Evolutionary conservation across 768 basidiomycete species (phyloP).

Genomic region (Podaxis sp.): DNA sequence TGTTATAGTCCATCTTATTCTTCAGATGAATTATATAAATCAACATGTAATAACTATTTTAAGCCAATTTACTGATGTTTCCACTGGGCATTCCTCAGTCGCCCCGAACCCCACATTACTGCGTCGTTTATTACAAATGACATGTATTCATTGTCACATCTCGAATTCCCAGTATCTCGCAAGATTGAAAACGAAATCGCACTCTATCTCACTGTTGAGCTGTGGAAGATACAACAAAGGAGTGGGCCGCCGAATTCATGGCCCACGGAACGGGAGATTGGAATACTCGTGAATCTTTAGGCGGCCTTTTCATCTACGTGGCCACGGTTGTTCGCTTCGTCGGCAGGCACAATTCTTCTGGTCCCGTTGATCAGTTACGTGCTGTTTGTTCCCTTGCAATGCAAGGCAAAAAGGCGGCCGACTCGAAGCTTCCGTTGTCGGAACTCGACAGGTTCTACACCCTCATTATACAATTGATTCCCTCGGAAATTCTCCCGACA

Average conservation of each 20-base stretch:
- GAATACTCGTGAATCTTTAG: not conserved
- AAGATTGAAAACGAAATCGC: conserved; percentile 8
- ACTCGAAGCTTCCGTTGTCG: not conserved
- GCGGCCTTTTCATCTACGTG: conserved; percentile 9
- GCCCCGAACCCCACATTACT: no score
- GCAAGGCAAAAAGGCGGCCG: not conserved
- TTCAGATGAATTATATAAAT: no score
- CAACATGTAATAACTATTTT: no score
- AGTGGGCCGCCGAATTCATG: not conserved
- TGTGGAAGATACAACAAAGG: not conserved
- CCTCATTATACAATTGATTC: not conserved
- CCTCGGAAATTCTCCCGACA: not conserved
- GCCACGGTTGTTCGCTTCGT: conserved; percentile 13
- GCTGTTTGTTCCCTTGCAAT: not conserved
- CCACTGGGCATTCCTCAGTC: no score
- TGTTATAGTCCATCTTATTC: no score
- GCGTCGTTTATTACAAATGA: no score
- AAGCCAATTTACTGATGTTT: no score
- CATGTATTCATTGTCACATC: not conserved
- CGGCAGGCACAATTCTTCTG: not conserved
- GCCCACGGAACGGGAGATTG: conserved; percentile 10
- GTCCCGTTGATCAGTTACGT: not conserved
- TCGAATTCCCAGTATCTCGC: conserved; percentile 7
- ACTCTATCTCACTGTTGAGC: not conserved
- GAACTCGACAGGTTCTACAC: not conserved